phyloP scores from a whole-genome alignment of 352 stramenopile species.

The Pythium aquatile region DNA sequence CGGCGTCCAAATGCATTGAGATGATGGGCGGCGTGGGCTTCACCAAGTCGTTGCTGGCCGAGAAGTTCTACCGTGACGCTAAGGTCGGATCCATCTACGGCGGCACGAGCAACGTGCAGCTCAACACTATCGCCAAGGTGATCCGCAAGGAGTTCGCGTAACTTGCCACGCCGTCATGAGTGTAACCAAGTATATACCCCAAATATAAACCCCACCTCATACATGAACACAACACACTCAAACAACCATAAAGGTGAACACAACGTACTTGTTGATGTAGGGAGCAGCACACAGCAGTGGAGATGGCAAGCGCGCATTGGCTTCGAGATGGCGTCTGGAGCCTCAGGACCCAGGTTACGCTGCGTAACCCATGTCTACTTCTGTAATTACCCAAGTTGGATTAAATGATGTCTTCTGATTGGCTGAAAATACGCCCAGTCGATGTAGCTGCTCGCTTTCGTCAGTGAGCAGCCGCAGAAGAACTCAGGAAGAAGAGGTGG shows the following conservation, averaged over 20 bases:
- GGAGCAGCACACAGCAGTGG: too few relatives aligned
- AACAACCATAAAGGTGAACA: too few relatives aligned
- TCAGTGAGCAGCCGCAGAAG: neutral
- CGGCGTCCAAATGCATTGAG: constrained; percentile 96
- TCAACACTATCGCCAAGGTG: constrained; percentile 92
- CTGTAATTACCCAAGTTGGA: neutral
- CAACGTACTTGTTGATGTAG: too few relatives aligned
- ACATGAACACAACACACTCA: too few relatives aligned
- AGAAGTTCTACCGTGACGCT: constrained; percentile 97
- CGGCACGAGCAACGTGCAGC: constrained; percentile 97
- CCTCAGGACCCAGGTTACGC: too few relatives aligned
- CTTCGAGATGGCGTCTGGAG: too few relatives aligned
- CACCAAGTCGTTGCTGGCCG: constrained; percentile 91
- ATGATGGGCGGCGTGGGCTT: constrained; percentile 95
- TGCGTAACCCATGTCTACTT: neutral
- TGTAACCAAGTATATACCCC: constrained; percentile 5
- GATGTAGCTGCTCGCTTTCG: neutral
- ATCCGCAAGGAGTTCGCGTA: constrained; percentile 29
- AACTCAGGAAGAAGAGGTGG: neutral
- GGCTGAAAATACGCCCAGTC: neutral
- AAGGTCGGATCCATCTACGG: constrained; percentile 98
- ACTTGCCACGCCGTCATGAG: neutral
- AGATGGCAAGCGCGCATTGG: too few relatives aligned
- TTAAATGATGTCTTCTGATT: neutral
- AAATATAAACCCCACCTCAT: constrained; percentile 1